A percentile compares a stretch with the other conserved stretches of the same genome.
Evolutionary conservation across 805 yeast genomes (phyloP).

Genomic region (Ascoidea rubescens): DNA sequence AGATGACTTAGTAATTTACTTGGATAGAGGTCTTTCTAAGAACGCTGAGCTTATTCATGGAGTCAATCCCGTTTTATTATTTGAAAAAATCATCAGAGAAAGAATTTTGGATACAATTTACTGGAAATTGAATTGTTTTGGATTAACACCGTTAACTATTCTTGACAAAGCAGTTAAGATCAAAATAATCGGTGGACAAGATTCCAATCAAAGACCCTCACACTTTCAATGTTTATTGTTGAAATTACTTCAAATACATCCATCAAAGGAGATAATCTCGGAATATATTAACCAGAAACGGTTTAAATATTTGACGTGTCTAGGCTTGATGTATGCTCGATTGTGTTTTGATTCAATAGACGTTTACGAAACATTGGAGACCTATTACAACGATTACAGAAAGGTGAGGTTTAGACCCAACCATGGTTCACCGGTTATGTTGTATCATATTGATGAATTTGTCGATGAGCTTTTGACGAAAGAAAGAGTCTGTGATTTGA

Average conservation of each 20-base stretch:
- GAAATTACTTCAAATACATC: constrained; percentile 66
- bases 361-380: constrained; percentile 39
- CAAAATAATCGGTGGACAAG: constrained; percentile 44
- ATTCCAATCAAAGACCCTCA: constrained; percentile 42
- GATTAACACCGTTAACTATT: constrained; percentile 20
- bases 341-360: constrained; percentile 28
- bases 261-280: constrained; percentile 39
- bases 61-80: constrained; percentile 31
- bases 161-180: constrained; percentile 30
- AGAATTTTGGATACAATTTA: constrained; percentile 40
- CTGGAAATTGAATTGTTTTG: constrained; percentile 44
- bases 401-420: constrained; percentile 35
- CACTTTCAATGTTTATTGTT: constrained; percentile 67
- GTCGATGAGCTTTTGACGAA: constrained; percentile 44
- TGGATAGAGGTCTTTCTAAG: constrained; percentile 22
- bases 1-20: constrained; percentile 4
- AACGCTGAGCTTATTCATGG: constrained; percentile 23
- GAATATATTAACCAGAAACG: constrained; percentile 45
- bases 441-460: constrained; percentile 59
- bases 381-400: constrained; percentile 49
- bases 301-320: constrained; percentile 65
- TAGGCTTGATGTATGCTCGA: constrained; percentile 50
- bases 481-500: constrained; percentile 56
- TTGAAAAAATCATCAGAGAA: constrained; percentile 46
- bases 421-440: constrained; percentile 22